Conservation (phyloP, 129 eudicot genomes). For the Chrysanthemum lavandulifolium region DNA sequence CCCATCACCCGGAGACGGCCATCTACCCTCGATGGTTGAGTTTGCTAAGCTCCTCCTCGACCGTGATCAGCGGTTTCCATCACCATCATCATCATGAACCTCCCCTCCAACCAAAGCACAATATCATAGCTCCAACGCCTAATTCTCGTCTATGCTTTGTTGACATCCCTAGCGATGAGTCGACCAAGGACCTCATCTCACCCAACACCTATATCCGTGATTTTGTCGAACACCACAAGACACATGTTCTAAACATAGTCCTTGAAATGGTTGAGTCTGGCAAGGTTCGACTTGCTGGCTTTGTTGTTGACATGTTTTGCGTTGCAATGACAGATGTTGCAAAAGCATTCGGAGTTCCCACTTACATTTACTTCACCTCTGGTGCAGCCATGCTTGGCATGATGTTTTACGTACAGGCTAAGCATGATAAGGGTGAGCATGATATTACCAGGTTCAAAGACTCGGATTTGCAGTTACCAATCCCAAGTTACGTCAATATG, state of each 20-base stretch:
- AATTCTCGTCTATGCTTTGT: constrained; percentile 18
- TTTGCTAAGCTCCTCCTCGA: constrained; percentile 30
- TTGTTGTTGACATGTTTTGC: constrained; percentile 42
- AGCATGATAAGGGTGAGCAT: neutral
- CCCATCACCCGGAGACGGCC: constrained; percentile 37
- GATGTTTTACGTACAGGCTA: constrained; percentile 12
- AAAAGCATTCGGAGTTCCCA: constrained; percentile 19
- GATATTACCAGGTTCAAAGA: constrained; percentile 15
- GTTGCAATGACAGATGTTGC: constrained; percentile 40
- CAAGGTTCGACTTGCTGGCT: constrained; percentile 18
- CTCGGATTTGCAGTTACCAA: constrained; percentile 6
- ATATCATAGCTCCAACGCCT: neutral
- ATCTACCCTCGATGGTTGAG: constrained; percentile 32
- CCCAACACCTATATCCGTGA: neutral
- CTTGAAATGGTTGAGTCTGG: neutral
- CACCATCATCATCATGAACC: constrained; percentile 29
- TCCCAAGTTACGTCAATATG: constrained; percentile 22
- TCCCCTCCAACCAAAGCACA: constrained; percentile 1
- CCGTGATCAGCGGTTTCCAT: constrained; percentile 21
- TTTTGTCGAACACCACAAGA: constrained; percentile 21
- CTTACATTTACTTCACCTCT: constrained; percentile 39
- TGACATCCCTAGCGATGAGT: constrained; percentile 18
- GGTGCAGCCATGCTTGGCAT: constrained; percentile 23
- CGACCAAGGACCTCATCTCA: constrained; percentile 9
- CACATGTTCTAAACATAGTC: constrained; percentile 5